Evolutionary conservation across 495 filamentous ascomycete species (phyloP).

Genomic region (Cercophora scortea): DNA sequence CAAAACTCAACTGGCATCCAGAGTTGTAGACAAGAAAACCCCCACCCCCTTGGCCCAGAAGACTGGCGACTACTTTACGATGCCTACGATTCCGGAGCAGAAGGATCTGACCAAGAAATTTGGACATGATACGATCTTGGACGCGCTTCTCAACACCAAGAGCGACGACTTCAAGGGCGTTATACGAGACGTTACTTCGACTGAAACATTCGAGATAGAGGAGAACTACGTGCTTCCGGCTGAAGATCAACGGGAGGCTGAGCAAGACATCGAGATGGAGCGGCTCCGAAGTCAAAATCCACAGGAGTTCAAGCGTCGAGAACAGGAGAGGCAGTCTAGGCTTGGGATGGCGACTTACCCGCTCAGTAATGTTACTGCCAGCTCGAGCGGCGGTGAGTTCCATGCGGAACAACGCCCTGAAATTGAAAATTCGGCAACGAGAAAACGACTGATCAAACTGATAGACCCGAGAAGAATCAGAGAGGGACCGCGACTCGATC

Average conservation of each 20-base stretch:
- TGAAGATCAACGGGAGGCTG: constrained; percentile 26
- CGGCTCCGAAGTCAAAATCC: constrained; percentile 18
- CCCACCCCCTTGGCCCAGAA: constrained; percentile 48
- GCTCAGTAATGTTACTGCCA: background rate
- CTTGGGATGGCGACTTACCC: background rate
- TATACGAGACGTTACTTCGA: constrained; percentile 29
- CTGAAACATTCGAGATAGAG: constrained; percentile 40
- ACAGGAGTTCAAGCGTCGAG: constrained; percentile 14
- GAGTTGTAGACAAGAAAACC: constrained; percentile 80
- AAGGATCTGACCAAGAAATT: constrained; percentile 43
- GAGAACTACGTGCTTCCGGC: constrained; percentile 28
- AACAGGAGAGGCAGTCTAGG: background rate
- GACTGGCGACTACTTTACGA: constrained; percentile 48
- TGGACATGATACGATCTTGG: constrained; percentile 65
- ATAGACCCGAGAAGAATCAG: constrained; percentile 6
- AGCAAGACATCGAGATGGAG: constrained; percentile 19
- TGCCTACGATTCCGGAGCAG: constrained; percentile 44
- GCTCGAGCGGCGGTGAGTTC: constrained; percentile 8
- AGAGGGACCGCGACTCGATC: background rate
- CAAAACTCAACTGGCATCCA: constrained; percentile 69
- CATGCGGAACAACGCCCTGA: background rate
- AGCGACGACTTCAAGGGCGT: constrained; percentile 3
- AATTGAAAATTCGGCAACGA: background rate
- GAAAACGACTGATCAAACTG: constrained; percentile 5
- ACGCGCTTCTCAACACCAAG: constrained; percentile 47